Conservation (phyloP, 1,139 yeast species). For the Hansenula lynferdii region DNA sequence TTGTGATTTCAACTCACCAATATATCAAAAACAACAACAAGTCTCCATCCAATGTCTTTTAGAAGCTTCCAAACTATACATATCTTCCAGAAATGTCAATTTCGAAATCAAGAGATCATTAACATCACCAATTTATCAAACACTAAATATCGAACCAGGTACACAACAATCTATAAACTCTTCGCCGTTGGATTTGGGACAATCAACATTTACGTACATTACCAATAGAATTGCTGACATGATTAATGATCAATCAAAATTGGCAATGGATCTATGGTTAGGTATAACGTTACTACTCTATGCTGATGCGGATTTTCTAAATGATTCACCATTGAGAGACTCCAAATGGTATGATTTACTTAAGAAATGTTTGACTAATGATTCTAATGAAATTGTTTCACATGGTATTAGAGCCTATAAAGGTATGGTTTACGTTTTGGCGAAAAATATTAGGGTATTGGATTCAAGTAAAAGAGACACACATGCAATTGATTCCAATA, state of each 20-base stretch:
- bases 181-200: conserved; percentile 8
- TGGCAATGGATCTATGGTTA: conserved; percentile 17
- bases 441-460: conserved; percentile 2
- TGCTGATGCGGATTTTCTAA: conserved; percentile 4
- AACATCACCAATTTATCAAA: conserved; percentile 6
- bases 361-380: neutral
- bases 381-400: neutral
- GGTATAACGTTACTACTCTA: conserved; percentile 12
- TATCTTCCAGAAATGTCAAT: conserved; percentile 13
- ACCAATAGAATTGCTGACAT: conserved; percentile 5
- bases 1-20: conserved; percentile 28
- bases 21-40: conserved; percentile 20
- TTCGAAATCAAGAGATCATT: conserved; percentile 14
- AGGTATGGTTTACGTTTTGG: conserved; percentile 11
- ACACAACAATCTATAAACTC: conserved; percentile 5
- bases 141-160: conserved; percentile 5
- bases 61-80: conserved; percentile 16
- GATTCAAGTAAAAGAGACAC: neutral
- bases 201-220: conserved; percentile 8
- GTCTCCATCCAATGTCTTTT: conserved; percentile 12
- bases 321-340: neutral
- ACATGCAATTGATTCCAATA: neutral
- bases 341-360: neutral
- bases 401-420: conserved; percentile 10
- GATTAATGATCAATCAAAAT: conserved; percentile 3